Evolutionary conservation across 2,329 filamentous ascomycete genomes (phyloP), one percentile per base, ranked within the genome.

Genomic region (Ophiostoma montium): DNA sequence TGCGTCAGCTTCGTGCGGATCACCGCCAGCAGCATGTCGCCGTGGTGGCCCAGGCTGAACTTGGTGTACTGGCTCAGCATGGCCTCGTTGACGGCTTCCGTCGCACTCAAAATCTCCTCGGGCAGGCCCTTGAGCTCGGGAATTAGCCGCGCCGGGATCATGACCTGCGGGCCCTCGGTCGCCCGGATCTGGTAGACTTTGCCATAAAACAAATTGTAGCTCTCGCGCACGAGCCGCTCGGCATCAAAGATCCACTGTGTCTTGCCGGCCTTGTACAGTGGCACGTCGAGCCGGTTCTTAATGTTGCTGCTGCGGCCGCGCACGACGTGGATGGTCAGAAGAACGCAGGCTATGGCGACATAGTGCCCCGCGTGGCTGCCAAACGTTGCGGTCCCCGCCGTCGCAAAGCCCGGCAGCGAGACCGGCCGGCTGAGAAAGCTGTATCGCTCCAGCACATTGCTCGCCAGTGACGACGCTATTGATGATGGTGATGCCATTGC

Each of bases 211-310:
- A 72, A 48, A 54, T 58, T 59, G 51, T 74, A 74, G 56, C 71
- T 74, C 41, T 73, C 68, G 47, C 63, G 65, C 15, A 74, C 64
- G 32, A 72, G 57, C 1, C 57, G 60, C 56, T 74, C 71, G 23
- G 71, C 71, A 50, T 65, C 65, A 47, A 74, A 72, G 55, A 73
- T 70, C 71, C 71, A 74, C 58, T 67, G 72, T 46, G 64, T 61
- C 55, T 68, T 69, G 7, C 68, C 63, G 0, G 70, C 70, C 53
- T 70, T 67, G 58, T 71, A 74, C 45, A 69, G 68, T 0, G 71
- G 71, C 4, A 66, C 61, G 11, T 65, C 60, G 27, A 57, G 47
- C 11, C 56, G 54, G 33, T 57, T 56, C 35, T 58, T 27, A n/a
- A n/a, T n/a, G n/a, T n/a, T n/a, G 23, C 8, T 57, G 47, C 63